Conservation (phyloP, 345 rosid species). For the Mercurialis annua region DNA sequence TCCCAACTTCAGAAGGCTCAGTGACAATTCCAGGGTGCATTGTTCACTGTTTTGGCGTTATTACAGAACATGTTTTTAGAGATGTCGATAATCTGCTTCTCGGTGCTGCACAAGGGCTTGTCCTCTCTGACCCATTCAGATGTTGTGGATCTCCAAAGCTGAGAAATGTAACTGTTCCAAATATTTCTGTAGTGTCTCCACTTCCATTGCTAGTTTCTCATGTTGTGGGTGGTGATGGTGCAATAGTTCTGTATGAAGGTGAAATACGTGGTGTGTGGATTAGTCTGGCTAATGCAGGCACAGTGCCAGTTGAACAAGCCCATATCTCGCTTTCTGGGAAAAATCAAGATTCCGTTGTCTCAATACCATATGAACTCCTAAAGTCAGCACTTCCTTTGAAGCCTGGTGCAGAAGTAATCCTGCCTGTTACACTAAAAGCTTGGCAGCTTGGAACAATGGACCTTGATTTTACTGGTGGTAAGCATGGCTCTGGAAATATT, state of each 20-base stretch:
- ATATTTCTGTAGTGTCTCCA: constrained; percentile 71
- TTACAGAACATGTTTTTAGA: constrained; percentile 85
- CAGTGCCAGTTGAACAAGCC: constrained; percentile 85
- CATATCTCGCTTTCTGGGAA: constrained; percentile 91
- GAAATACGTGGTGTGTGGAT: constrained; percentile 82
- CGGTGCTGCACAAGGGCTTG: constrained; percentile 98
- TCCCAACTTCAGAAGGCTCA: constrained; percentile 79
- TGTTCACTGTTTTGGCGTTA: constrained; percentile 94
- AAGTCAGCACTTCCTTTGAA: constrained; percentile 82
- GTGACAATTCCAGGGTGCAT: constrained; percentile 85
- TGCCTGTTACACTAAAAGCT: constrained; percentile 85
- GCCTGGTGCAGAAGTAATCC: constrained; percentile 87
- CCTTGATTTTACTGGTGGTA: constrained; percentile 51
- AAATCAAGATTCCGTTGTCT: constrained; percentile 90
- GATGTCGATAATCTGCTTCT: constrained; percentile 96
- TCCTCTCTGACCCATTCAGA: constrained; percentile 95
- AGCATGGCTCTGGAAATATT: constrained; percentile 48
- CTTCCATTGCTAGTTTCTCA: constrained; percentile 81
- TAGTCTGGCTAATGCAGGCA: constrained; percentile 92
- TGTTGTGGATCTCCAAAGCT: constrained; percentile 88
- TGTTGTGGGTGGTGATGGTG: constrained; percentile 90
- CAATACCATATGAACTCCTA: constrained; percentile 65
- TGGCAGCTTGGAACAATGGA: constrained; percentile 78
- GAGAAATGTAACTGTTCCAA: constrained; percentile 72
- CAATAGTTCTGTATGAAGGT: constrained; percentile 88